Evolutionary conservation across 78 protist genomes (phyloP).

Genomic region (Monosiga brevicollis): DNA sequence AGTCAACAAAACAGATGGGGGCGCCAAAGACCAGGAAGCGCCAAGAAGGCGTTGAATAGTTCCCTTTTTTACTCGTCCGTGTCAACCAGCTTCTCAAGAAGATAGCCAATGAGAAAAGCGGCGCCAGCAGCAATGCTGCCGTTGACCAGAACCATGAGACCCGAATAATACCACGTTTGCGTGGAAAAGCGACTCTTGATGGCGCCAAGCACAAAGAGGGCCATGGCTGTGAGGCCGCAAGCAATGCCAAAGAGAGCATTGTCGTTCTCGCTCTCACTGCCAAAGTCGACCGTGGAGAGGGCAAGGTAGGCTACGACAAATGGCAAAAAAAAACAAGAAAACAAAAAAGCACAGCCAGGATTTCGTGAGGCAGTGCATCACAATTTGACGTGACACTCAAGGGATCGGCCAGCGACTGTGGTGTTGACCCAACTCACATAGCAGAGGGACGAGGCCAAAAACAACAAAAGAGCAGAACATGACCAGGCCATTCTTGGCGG

Average conservation of each 20-base stretch:
- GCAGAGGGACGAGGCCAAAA: constrained; percentile 28
- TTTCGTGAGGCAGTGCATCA: too few relatives aligned
- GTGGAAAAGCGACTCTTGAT: constrained; percentile 26
- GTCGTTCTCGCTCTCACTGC: constrained; percentile 4
- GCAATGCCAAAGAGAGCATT: constrained; percentile 29
- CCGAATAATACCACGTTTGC: constrained; percentile 21
- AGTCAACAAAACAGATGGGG: neutral
- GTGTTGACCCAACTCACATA: neutral
- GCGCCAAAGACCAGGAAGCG: neutral
- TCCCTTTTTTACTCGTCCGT: neutral
- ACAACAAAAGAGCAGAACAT: constrained; percentile 1
- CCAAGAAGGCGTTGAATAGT: neutral
- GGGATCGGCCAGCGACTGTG: too few relatives aligned
- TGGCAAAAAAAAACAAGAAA: neutral
- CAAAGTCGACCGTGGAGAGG: constrained; percentile 30
- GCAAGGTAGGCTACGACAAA: neutral
- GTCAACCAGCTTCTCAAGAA: neutral
- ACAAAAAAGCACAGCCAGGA: neutral
- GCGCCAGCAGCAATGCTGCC: constrained; percentile 48
- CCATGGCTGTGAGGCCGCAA: constrained; percentile 14
- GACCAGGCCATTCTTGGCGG: constrained; percentile 10
- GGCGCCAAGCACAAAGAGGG: constrained; percentile 39
- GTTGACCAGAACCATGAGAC: constrained; percentile 37
- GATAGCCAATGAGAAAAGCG: constrained; percentile 39
- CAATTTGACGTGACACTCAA: too few relatives aligned